Evolutionary conservation across 2,329 filamentous ascomycete species (phyloP).

Genomic region (Calonectria pseudoturangicola): DNA sequence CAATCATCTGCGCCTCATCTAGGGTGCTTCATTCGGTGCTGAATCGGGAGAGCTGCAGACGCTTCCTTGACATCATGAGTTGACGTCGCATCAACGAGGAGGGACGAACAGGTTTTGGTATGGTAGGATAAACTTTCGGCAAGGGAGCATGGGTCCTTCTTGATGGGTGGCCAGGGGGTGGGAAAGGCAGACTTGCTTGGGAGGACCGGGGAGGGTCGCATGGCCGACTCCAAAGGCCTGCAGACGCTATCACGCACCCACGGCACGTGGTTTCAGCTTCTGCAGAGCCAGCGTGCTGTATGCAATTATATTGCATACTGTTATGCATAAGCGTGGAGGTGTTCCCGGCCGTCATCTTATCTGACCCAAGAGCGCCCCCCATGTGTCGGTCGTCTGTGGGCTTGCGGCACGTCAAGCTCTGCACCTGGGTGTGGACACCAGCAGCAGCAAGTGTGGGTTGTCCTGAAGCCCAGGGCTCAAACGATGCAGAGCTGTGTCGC

Average conservation of each 20-base stretch:
- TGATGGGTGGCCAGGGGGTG: neutral
- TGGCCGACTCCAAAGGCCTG: neutral
- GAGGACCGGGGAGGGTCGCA: neutral
- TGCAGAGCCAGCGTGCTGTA: constrained; percentile 9
- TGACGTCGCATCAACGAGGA: constrained; percentile 7
- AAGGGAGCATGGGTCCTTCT: constrained; percentile 4
- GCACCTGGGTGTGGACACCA: neutral
- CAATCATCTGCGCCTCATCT: constrained; percentile 10
- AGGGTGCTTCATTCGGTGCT: neutral
- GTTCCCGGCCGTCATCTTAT: neutral
- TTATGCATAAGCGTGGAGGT: constrained; percentile 18
- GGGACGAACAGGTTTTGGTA: constrained; percentile 20
- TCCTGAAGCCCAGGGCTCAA: neutral
- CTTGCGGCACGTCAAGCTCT: constrained; percentile 4
- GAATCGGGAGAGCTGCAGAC: constrained; percentile 10
- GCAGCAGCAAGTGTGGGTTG: neutral
- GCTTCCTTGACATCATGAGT: constrained; percentile 13
- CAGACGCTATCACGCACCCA: neutral
- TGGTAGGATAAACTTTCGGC: constrained; percentile 24
- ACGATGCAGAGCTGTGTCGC: neutral
- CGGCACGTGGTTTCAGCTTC: constrained; percentile 13
- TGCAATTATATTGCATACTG: constrained; percentile 20
- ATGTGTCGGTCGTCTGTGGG: neutral
- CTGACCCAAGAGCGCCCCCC: neutral
- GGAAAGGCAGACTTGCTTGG: neutral